Conservation (phyloP, 2,329 filamentous ascomycete species). For the Dactylonectria estremocensis region DNA sequence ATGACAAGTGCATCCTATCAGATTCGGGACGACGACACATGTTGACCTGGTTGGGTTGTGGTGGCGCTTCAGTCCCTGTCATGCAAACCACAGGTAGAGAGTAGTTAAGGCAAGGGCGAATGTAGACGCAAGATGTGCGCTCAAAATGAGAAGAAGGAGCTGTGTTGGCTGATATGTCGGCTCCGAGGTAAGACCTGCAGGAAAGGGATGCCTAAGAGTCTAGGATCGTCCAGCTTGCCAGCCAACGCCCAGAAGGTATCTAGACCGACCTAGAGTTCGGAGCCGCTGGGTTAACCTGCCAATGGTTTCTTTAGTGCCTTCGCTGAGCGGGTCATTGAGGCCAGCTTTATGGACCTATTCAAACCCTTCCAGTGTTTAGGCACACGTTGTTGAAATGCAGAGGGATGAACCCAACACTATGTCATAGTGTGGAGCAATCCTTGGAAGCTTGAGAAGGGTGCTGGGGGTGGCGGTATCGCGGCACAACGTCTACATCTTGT, state of each 20-base stretch:
- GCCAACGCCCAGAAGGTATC: slow-evolving; percentile 14
- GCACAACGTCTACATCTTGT: background rate
- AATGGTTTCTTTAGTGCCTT: slow-evolving; percentile 21
- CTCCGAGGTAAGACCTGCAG: slow-evolving; percentile 24
- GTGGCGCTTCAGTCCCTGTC: slow-evolving; percentile 2
- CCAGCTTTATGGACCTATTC: background rate
- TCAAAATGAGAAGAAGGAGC: slow-evolving; percentile 4
- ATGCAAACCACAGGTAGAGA: slow-evolving; percentile 4
- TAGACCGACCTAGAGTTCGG: slow-evolving; percentile 25
- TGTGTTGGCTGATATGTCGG: slow-evolving; percentile 9
- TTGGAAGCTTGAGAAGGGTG: slow-evolving; percentile 5
- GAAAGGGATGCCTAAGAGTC: background rate
- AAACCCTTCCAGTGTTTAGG: slow-evolving; percentile 6
- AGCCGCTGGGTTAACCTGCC: slow-evolving; percentile 9
- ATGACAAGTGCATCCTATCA: slow-evolving; percentile 21
- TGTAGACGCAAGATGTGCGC: slow-evolving; percentile 1
- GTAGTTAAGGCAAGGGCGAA: background rate
- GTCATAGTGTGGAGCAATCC: slow-evolving; percentile 10
- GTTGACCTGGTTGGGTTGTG: slow-evolving; percentile 22
- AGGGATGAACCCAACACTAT: slow-evolving; percentile 20
- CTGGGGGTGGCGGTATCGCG: slow-evolving; percentile 4
- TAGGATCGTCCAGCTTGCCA: background rate
- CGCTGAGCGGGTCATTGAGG: slow-evolving; percentile 12
- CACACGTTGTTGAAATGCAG: slow-evolving; percentile 3
- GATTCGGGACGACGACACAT: slow-evolving; percentile 5